A percentile compares a stretch with the other conserved stretches of the same genome.
Conservation (phyloP, 2,329 filamentous ascomycete species). For the Geoglossum cookeanum region DNA sequence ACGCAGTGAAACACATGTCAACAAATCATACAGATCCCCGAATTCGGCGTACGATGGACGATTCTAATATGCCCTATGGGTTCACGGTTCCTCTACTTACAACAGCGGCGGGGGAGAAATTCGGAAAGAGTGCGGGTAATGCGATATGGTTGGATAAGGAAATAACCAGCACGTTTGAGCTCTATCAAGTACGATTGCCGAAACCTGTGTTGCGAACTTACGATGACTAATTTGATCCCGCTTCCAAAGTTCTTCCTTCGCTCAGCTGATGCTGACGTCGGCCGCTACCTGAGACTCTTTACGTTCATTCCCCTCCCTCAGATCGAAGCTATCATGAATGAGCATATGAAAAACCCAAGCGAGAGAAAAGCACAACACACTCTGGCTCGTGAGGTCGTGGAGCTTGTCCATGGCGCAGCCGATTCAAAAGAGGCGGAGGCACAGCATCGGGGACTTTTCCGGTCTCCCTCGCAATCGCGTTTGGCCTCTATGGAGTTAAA, state of each 20-base stretch:
- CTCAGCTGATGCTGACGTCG: slow-evolving; percentile 62
- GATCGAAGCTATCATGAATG: slow-evolving; percentile 48
- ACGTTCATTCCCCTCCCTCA: slow-evolving; percentile 60
- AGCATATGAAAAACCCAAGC: slow-evolving; percentile 48
- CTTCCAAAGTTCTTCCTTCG: slow-evolving; percentile 57
- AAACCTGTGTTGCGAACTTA: too few species aligned
- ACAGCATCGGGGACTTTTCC: slow-evolving; percentile 32
- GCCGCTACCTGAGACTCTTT: slow-evolving; percentile 67
- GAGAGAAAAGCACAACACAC: slow-evolving; percentile 64
- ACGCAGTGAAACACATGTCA: slow-evolving; percentile 60
- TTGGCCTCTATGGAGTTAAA: neutral
- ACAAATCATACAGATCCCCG: slow-evolving; percentile 31
- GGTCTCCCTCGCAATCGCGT: neutral
- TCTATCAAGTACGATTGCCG: slow-evolving; percentile 43
- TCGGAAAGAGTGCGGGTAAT: slow-evolving; percentile 88
- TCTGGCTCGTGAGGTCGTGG: slow-evolving; percentile 65
- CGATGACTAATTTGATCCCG: neutral
- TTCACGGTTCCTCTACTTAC: slow-evolving; percentile 85
- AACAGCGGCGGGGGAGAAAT: slow-evolving; percentile 68
- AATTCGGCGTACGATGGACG: slow-evolving; percentile 17
- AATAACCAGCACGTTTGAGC: slow-evolving; percentile 64
- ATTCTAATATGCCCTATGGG: slow-evolving; percentile 43
- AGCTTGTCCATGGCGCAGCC: slow-evolving; percentile 53
- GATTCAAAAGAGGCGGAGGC: slow-evolving; percentile 43
- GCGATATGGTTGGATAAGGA: slow-evolving; percentile 78